These are phyloP conservation scores for Phytopythium helicoides DNA, from an alignment of 352 stramenopile genomes.

Conservation along the genomic window DNA sequence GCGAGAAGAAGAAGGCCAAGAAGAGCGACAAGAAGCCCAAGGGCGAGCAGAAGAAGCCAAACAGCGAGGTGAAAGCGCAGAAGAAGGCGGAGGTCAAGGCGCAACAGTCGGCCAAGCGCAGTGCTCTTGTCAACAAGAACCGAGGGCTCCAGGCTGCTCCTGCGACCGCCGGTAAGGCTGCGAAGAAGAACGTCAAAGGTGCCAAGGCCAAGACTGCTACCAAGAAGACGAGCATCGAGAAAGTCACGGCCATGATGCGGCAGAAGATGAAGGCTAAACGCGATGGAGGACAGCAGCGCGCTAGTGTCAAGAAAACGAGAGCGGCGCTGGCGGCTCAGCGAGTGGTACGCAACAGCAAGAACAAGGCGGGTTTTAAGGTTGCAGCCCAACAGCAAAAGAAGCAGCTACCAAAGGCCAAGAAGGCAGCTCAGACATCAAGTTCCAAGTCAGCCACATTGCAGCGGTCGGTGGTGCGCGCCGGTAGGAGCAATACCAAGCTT, in stretches of 20 bases:
- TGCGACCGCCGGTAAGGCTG: background rate
- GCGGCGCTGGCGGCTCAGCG: constrained; percentile 19
- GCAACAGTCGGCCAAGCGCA: constrained; percentile 25
- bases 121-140: constrained; percentile 45
- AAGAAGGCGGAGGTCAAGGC: constrained; percentile 22
- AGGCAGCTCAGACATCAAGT: background rate
- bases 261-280: constrained; percentile 12
- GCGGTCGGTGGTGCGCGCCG: constrained; percentile 27
- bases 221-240: constrained; percentile 34
- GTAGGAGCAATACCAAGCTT: constrained; percentile 31
- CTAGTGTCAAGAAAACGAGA: constrained; percentile 5
- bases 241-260: constrained; percentile 24
- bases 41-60: constrained; percentile 17
- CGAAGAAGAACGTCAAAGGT: constrained; percentile 4
- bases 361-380: constrained; percentile 7
- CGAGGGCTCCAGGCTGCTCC: constrained; percentile 21
- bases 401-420: constrained; percentile 4
- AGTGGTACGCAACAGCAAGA: constrained; percentile 8
- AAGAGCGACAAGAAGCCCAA: too few relatives aligned
- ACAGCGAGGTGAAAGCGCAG: constrained; percentile 18
- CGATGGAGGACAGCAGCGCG: constrained; percentile 10
- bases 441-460: background rate
- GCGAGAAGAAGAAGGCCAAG: constrained; percentile 17
- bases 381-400: constrained; percentile 9
- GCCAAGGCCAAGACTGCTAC: constrained; percentile 10